Evolutionary conservation across 1,139 yeast genomes (phyloP).

Genomic region (Eremothecium cymbalariae): DNA sequence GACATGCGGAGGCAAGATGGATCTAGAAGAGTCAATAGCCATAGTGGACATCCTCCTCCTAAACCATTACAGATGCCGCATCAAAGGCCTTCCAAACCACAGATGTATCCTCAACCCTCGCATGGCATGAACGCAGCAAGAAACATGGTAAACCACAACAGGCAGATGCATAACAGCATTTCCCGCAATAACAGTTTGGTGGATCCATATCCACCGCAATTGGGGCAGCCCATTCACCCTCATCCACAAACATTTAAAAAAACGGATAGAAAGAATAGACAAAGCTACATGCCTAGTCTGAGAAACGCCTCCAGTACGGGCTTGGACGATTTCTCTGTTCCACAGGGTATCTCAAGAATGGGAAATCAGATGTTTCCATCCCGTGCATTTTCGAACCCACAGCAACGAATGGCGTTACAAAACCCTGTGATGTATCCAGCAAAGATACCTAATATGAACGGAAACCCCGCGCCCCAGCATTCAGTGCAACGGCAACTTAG

Average conservation of each 20-base stretch:
- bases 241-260: slow-evolving; percentile 28
- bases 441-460: background rate
- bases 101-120: background rate
- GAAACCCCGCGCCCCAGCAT: background rate
- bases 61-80: slow-evolving; percentile 13
- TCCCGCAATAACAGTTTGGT: slow-evolving; percentile 3
- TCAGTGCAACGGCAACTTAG: background rate
- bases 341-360: slow-evolving; percentile 1
- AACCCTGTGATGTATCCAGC: background rate
- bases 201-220: background rate
- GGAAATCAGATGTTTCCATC: background rate
- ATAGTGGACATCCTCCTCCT: too few relatives aligned
- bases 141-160: background rate
- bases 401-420: background rate
- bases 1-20: too few relatives aligned
- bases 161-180: too few relatives aligned
- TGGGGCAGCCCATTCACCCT: slow-evolving; percentile 6
- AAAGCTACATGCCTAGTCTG: slow-evolving; percentile 28
- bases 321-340: slow-evolving; percentile 17
- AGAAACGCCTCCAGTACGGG: slow-evolving; percentile 29
- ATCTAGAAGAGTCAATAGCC: too few relatives aligned
- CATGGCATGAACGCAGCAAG: slow-evolving; percentile 1
- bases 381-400: background rate
- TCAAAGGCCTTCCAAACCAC: background rate
- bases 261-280: slow-evolving; percentile 32